Evolutionary conservation across 768 basidiomycete genomes (phyloP), one percentile per base, ranked within the genome.

Genomic region (Russula dissimulans): DNA sequence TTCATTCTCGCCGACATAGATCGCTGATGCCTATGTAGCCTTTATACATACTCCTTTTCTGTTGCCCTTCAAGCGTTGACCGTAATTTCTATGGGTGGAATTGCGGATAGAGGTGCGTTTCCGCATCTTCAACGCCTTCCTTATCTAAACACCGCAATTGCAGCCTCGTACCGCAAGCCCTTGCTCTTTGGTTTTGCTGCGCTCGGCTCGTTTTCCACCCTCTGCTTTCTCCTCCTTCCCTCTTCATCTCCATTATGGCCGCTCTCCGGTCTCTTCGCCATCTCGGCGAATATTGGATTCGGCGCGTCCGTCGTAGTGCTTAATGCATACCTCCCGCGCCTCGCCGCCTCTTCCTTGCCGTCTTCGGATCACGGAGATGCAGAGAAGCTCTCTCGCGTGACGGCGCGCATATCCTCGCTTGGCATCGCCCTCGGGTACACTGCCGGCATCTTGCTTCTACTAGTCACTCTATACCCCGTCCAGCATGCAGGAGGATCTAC

Each of bases 21-120:
- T 32, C 29, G 14, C 47, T 66, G 48, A 68, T 62, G 39, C 15
- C 50, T 56, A 8, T 52, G 34, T 67, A 95, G 93, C 67, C 76
- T 99, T 39, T 94, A 95, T 69, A 81, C 87, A 34, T 89, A 92
- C 71, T 97, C 95, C 0, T 76, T 85, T 14, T 91, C 90, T 0
- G 95, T 97, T 1, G 87, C 87, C 0, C 72, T 95, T 0, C 95
- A 97, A 70, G 95, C 94, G 0, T 67, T 97, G n/a, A 91, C 87
- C 0, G 93, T 99, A 42, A 93, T 99, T 57, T 94, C 95, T 5
- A 89, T 97, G 79, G 91, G 92, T 7, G 84, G 84, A 15, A 85
- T 95, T 57, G 95, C 95, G 1, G 92, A 98, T 73, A 83, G 89
- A 63, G 85, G 93, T 95, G 66, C 60, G 89, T 77, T 43, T 45